These are phyloP conservation scores for Sambucus nigra DNA, from an alignment of 129 eudicot genomes.

Conservation along the genomic window DNA sequence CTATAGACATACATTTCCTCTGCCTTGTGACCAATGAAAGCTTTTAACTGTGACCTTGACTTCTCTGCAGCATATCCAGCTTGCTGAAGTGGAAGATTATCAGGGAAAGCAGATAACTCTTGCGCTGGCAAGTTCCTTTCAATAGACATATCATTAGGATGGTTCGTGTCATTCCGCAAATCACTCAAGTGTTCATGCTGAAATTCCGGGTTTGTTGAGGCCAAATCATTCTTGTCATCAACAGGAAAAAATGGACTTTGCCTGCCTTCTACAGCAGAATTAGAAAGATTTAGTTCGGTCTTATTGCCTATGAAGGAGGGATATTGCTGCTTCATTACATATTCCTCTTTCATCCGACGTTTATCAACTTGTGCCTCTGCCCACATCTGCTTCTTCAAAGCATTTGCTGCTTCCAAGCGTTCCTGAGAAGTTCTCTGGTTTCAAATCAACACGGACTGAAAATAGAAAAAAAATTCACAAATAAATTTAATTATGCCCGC, in stretches of 20 bases:
- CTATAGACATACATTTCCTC: constrained; percentile 72
- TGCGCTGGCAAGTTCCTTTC: constrained; percentile 27
- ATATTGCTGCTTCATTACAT: constrained; percentile 34
- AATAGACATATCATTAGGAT: constrained; percentile 7
- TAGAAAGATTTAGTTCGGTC: constrained; percentile 18
- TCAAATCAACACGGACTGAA: constrained; percentile 6
- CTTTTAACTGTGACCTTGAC: constrained; percentile 56
- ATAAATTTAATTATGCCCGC: constrained; percentile 3
- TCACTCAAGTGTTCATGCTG: constrained; percentile 31
- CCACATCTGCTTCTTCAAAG: constrained; percentile 93
- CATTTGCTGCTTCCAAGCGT: constrained; percentile 83
- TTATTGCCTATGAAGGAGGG: constrained; percentile 18
- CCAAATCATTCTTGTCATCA: constrained; percentile 33
- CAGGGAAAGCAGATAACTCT: constrained; percentile 27
- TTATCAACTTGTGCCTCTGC: constrained; percentile 82
- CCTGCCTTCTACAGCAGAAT: constrained; percentile 10
- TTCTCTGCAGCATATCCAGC: constrained; percentile 64
- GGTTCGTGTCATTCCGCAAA: constrained; percentile 21
- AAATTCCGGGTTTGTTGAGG: constrained; percentile 13
- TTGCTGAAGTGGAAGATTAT: constrained; percentile 39
- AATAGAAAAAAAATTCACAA: neutral
- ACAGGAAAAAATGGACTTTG: constrained; percentile 18
- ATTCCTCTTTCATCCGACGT: constrained; percentile 68
- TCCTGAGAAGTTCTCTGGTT: constrained; percentile 39
- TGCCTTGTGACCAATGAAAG: constrained; percentile 64